A percentile compares a stretch with the other conserved stretches of the same genome.
These are phyloP conservation scores for Tetrahymena thermophila DNA, from an alignment of 73 alveolate species.

Conservation along the genomic window DNA sequence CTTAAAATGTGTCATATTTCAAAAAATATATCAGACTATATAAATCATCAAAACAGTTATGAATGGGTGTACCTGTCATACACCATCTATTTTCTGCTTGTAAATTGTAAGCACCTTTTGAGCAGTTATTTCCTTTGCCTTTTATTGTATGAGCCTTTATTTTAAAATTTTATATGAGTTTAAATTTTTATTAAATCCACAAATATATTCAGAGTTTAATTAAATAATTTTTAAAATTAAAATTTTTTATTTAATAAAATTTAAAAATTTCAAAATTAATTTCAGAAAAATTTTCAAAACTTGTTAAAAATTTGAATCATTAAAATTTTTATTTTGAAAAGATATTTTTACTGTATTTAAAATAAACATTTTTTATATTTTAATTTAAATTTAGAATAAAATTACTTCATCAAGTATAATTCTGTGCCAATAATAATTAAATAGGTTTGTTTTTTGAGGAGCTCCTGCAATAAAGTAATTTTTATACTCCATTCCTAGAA, in stretches of 20 bases:
- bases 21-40: constrained; percentile 26
- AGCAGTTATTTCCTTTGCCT: constrained; percentile 17
- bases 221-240: no score
- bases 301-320: no score
- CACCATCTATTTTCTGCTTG: constrained; percentile 35
- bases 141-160: constrained; percentile 18
- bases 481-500: constrained; percentile 5
- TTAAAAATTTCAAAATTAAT: no score
- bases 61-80: constrained; percentile 29
- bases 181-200: no score
- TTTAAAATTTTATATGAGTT: no score
- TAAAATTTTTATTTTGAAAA: not conserved
- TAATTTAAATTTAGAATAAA: not conserved
- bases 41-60: constrained; percentile 28
- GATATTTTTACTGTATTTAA: not conserved
- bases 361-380: not conserved
- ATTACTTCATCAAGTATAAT: constrained; percentile 22
- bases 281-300: no score
- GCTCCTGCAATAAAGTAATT: not conserved
- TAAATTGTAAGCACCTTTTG: constrained; percentile 23
- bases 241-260: no score
- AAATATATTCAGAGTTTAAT: no score
- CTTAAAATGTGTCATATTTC: constrained; percentile 22
- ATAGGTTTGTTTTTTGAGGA: not conserved
- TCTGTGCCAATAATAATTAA: constrained; percentile 24